Evolutionary conservation across 2,329 filamentous ascomycete genomes (phyloP), one percentile per base, ranked within the genome.

Genomic region (Leptographium galeiforme): DNA sequence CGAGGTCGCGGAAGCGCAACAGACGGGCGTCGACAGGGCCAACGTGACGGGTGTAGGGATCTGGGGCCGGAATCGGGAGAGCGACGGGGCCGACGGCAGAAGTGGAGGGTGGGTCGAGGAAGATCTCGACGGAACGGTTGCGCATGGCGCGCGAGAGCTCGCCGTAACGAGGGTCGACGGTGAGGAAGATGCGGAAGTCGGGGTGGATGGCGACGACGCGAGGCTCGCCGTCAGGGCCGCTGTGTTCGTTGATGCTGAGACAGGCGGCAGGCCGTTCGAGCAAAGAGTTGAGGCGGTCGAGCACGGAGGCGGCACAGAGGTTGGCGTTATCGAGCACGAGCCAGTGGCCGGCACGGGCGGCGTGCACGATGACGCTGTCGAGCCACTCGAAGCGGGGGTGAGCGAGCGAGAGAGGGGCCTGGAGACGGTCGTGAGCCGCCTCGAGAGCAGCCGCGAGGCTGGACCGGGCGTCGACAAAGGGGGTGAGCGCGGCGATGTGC

Each of bases 321-420:
- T 98, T 98, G 56, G 94, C 93, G 67, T 98, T 96, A 68, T 98
- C 93, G 25, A 98, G 80, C 12, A 98, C 84, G 18, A 98, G 75
- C 93, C 93, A 98, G 56, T 89, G 79, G 14, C 93, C 93, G 60
- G 84, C 75, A 63, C 94, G 78, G 12, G 97, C 74, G 44, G 93
- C 91, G 61, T 89, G 85, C 48, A 97, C 85, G 45, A 98, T 82
- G 48, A 94, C 80, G 54, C 94, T 93, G 64, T 98, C 91, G 2
- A 95, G 81, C 93, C 93, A 98, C 66, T 95, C 89, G 64, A 98
- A 98, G 2, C 85, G 84, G 25, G 89, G 88, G 57, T 84, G 84
- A 25, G 84, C 79, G 30, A 88, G 76, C 2, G 72, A 69, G 36
- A 76, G 68, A 1, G 81, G 75, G 6, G 72, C 70, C 30, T 74